A percentile compares a stretch with the other conserved stretches of the same genome.
Conservation (phyloP, 225 moss, liverwort and hornwort species). For the Antitrichia curtipendula region DNA sequence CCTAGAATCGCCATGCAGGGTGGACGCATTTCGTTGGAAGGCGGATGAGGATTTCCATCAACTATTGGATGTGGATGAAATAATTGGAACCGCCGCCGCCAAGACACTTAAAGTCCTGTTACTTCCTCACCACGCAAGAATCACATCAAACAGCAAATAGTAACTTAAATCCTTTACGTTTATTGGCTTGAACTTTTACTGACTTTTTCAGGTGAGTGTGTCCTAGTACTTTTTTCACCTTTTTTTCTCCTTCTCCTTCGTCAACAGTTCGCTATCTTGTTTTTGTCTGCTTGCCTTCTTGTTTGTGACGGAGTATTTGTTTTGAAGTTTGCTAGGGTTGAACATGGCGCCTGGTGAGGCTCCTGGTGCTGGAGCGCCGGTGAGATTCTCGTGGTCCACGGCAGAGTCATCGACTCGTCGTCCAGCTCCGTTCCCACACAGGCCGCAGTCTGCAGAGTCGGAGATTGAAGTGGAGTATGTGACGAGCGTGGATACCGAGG, state of each 20-base stretch:
- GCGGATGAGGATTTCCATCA: background rate
- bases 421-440: constrained; percentile 33
- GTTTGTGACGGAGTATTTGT: background rate
- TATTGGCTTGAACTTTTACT: background rate
- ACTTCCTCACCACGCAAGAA: background rate
- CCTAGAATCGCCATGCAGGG: constrained; percentile 1
- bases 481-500: constrained; percentile 44
- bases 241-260: background rate
- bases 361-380: background rate
- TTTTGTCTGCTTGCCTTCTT: background rate
- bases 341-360: background rate
- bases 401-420: constrained; percentile 37
- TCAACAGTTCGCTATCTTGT: background rate
- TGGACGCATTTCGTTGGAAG: background rate
- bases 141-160: background rate
- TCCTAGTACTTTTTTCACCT: background rate
- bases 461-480: constrained; percentile 43
- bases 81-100: background rate
- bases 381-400: constrained; percentile 60
- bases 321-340: background rate
- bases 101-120: too few relatives aligned
- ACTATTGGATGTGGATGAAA: background rate
- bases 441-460: constrained; percentile 8
- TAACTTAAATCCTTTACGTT: background rate
- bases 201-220: background rate